These are phyloP conservation scores for Aureobasidium lini DNA, from an alignment of 2,329 filamentous ascomycete species.

Conservation along the genomic window DNA sequence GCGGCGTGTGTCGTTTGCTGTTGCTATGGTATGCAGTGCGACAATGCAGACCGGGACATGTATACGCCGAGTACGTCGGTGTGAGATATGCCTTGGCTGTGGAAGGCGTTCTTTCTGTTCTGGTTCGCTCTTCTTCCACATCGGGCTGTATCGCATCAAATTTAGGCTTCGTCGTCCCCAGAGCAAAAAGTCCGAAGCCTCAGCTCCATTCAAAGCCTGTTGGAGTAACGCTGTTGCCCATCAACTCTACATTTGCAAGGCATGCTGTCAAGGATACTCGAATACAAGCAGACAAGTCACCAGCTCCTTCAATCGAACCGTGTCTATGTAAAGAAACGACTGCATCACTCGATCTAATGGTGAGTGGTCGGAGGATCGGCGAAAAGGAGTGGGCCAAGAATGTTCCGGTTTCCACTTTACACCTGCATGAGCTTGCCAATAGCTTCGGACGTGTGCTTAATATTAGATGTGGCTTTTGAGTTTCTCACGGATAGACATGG, in stretches of 20 bases:
- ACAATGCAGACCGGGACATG: not conserved
- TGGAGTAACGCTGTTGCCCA: not conserved
- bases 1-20: not conserved
- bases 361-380: not conserved
- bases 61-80: not conserved
- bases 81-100: not conserved
- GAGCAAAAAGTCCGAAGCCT: not conserved
- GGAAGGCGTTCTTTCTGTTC: not conserved
- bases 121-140: not conserved
- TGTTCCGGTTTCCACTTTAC: not conserved
- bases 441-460: conserved; percentile 10
- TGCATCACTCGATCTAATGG: not conserved
- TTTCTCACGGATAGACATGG: not conserved
- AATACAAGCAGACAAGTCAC: not conserved
- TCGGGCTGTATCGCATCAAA: not conserved
- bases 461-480: conserved; percentile 1
- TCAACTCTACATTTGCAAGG: not conserved
- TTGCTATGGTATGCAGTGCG: not conserved
- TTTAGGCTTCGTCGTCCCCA: not conserved
- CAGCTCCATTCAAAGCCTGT: not conserved
- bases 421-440: conserved; percentile 11
- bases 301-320: not conserved
- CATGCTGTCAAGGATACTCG: not conserved
- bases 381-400: not conserved
- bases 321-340: not conserved